Conservation (phyloP, 768 basidiomycete species). For the Floccularia luteovirens region DNA sequence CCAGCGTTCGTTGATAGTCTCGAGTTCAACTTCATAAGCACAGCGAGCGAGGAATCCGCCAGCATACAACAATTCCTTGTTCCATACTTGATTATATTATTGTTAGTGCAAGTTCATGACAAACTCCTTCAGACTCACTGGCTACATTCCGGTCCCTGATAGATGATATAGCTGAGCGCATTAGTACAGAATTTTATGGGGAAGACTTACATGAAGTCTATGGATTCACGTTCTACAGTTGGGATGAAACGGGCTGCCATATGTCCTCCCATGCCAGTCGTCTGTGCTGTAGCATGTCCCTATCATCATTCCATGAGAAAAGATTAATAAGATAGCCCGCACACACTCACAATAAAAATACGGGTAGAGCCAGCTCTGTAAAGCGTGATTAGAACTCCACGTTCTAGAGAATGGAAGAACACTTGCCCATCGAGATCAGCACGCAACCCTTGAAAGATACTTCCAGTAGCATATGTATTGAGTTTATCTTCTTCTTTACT, state of each 20-base stretch:
- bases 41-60: slow-evolving; percentile 78
- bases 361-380: slow-evolving; percentile 57
- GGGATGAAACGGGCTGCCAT: slow-evolving; percentile 84
- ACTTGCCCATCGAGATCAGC: slow-evolving; percentile 79
- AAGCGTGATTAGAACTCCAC: slow-evolving; percentile 2
- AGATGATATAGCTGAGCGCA: slow-evolving; percentile 2
- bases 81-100: slow-evolving; percentile 64
- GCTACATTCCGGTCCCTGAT: slow-evolving; percentile 75
- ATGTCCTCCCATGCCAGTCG: slow-evolving; percentile 69
- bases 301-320: slow-evolving; percentile 15
- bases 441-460: slow-evolving; percentile 80
- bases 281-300: slow-evolving; percentile 91
- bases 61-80: slow-evolving; percentile 78
- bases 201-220: slow-evolving; percentile 72
- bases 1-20: slow-evolving; percentile 54
- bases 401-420: not conserved
- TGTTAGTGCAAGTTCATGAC: slow-evolving; percentile 4
- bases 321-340: not conserved
- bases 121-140: slow-evolving; percentile 29
- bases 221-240: slow-evolving; percentile 92
- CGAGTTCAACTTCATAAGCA: slow-evolving; percentile 82
- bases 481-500: slow-evolving; percentile 62
- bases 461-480: slow-evolving; percentile 55
- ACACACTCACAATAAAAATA: slow-evolving; percentile 69
- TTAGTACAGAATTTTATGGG: not conserved